Base-by-base conservation (phyloP, 2,329 filamentous ascomycete species). In the Penicillium paneum region DNA sequence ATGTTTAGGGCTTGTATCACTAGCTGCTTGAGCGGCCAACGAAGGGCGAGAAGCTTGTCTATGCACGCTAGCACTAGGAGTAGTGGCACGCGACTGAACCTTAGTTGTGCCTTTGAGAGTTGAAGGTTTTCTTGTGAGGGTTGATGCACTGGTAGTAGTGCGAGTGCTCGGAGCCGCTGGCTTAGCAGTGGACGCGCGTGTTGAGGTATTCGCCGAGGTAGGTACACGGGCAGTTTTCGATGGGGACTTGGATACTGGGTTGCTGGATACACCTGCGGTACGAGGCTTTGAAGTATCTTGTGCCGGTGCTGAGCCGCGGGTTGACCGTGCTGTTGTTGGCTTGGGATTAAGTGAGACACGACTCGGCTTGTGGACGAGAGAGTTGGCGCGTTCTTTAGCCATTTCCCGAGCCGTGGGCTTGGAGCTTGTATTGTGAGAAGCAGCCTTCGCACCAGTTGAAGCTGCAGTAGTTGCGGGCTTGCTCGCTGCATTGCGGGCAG, bases 151-250 rank as follows among this genome's bases (percentile, higher is more conserved):
- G 52, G 58, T 64, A 46, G 56, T 64, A 8, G 66, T 62, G 44
- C 68, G 68, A 48, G 65, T 67, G 12, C 66, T 55, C 4, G 69
- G 61, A 31, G 67, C 57, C 1, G 51, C 59, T 21, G 57, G 57
- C 60, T 71, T 77, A 10, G 73, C 69, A 6, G 71, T 64, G 32
- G 76, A 73, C 24, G 77, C 63, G 28, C 72, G 67, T 15, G 74
- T 77, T 21, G 74, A 66, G 5, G 76, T 69, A 8, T 72, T 74
- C 45, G 70, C 67, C 19, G 76, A 74, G 41, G 68, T 62, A 29
- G 76, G 71, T 45, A 76, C 66, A 43, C 75, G 77, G 47, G 67
- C 65, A 35, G 76, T 65, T 42, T 66, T 70, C 29, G 72, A 73
- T 10, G 76, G 74, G 24, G 76, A 77, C 53, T 66, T 76, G 8